phyloP scores from a whole-genome alignment of 768 basidiomycete species.

The Boletus subcaerulescens region DNA sequence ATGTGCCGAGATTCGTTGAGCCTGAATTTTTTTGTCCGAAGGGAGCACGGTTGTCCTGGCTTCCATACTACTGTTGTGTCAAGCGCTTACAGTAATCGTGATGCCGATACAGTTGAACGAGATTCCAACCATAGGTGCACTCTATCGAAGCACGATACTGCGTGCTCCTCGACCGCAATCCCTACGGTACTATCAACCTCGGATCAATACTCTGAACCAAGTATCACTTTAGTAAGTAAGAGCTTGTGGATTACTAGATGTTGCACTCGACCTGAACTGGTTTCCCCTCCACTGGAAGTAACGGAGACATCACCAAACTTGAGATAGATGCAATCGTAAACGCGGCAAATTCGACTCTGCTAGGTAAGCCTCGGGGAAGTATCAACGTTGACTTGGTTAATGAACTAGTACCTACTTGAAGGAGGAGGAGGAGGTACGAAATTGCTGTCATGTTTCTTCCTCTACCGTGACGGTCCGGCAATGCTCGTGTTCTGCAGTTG shows the following conservation, averaged over 20 bases:
- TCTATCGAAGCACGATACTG: conserved; percentile 47
- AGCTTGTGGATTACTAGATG: not conserved
- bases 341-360: conserved; percentile 70
- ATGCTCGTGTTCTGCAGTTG: conserved; percentile 45
- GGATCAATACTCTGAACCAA: conserved; percentile 44
- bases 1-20: too few relatives aligned
- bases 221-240: conserved; percentile 66
- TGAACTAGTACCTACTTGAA: conserved; percentile 25
- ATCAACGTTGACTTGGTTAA: not conserved
- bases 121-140: conserved; percentile 54
- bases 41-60: too few relatives aligned
- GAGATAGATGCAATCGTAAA: conserved; percentile 77
- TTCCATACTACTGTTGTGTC: not conserved
- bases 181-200: conserved; percentile 30
- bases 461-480: too few relatives aligned
- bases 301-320: conserved; percentile 75
- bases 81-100: not conserved
- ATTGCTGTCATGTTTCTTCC: not conserved
- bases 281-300: conserved; percentile 39
- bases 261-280: not conserved
- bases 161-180: conserved; percentile 29
- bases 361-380: conserved; percentile 44
- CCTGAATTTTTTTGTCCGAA: too few relatives aligned
- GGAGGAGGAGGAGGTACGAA: conserved; percentile 75
- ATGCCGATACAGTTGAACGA: conserved; percentile 34